Base-by-base conservation (phyloP, 192 early-diverging fungal species). In the Gigaspora rosea region DNA sequence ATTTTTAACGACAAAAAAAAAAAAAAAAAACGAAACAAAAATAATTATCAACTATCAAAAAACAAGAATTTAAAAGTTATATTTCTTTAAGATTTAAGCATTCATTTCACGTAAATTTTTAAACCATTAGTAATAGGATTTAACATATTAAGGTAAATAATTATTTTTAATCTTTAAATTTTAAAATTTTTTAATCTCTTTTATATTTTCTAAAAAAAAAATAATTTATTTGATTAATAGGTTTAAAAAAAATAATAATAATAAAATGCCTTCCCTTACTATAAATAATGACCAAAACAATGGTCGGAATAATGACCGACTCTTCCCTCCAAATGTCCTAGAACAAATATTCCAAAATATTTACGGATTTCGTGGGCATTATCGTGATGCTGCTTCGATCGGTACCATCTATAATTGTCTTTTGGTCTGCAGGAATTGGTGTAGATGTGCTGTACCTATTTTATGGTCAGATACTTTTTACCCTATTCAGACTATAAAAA, bases 381-480 rank as follows among this genome's bases (percentile, higher is more conserved):
- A 69, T 50, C 67, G 48, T 27, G 49, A 41, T 20, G 18, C 47
- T 13, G 2, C 47, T 22, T 8, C 47, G 12, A 20, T 69, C n/a
- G n/a, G 20, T 33, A 6, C 22, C 49, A 16, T 69, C 32, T 50
- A 51, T 27, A 49, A 41, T 20, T 69, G 67, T 69, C 22, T 69
- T 49, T 69, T 69, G 49, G 67, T 69, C 7, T 49, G 49, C 27
- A 69, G 22, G 49, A 2, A 9, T 16, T 69, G 67, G 67, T 51
- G 67, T 27, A 27, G 11, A 50, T 22, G 8, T 51, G 48, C 20
- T 3, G 22, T 69, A 69, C 67, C 67, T 2, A 50, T 69, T 7
- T 50, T 69, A 9, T 69, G 67, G 67, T 69, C 67, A 33, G n/a
- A 12, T 22, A 48, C 49, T 0, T 69, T 69, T 50, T 69, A 69